Base-by-base conservation (phyloP, 2,329 filamentous ascomycete species). In the Alternaria sp. region DNA sequence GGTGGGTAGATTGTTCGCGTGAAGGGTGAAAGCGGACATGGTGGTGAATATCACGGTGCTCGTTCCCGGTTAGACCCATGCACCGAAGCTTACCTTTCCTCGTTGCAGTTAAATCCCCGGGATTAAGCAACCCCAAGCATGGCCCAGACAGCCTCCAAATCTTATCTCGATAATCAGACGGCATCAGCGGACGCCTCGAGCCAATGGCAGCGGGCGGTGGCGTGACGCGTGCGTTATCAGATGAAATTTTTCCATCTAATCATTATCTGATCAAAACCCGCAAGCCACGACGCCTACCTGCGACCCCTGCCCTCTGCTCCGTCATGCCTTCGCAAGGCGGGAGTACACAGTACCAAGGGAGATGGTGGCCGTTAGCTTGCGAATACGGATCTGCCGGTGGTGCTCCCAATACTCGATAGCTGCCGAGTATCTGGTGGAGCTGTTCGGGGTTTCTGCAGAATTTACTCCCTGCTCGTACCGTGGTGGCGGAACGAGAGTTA, bases 231-330 rank as follows among this genome's bases (percentile, higher is more conserved):
- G 37, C 31, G 58, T 69, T 68, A 70, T 69, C 68, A 69, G 68
- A 70, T 70, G 66, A 60, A 65, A 69, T 64, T 58, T 64, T 66
- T 68, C 59, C 48, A 69, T 69, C 67, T 67, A 66, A 70, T 70
- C 62, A 63, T 70, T 66, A 70, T 70, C 68, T 63, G 68, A 69
- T 70, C 58, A 48, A 64, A 67, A 68, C 54, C 11, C 14, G 28
- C 51, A 29, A 55, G 54, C 33, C 42, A 48, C 51, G 41, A 28
- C 51, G 26, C 40, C 45, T 42, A 28, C 45, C 6, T 23, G 45
- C 34, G 17, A 56, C 41, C 41, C 11, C 14, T 13, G 37, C 52
- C 24, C 39, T 41, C 36, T 42, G 23, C 34, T 48, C 46, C 42
- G 40, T 55, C 46, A 51, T 49, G 46, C 29, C 31, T 37, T 49